Evolutionary conservation across 2,329 filamentous ascomycete species (phyloP).

Genomic region (Sporothrix protearum): DNA sequence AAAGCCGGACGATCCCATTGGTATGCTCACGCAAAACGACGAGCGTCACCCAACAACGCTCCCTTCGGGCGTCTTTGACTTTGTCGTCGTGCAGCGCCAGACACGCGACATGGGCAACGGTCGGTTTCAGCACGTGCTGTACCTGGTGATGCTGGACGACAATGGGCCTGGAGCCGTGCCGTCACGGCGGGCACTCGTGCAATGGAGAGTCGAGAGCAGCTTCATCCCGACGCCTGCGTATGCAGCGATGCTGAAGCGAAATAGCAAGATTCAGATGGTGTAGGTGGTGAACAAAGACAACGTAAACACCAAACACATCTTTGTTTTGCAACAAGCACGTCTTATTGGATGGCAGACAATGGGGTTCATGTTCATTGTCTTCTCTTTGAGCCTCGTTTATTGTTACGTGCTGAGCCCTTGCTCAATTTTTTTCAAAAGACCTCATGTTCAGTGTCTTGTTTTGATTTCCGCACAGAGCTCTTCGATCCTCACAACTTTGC

Average conservation of each 20-base stretch:
- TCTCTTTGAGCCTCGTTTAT: neutral
- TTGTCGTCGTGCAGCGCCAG: conserved; percentile 18
- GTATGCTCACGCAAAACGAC: conserved; percentile 15
- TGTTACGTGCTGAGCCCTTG: neutral
- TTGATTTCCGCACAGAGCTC: neutral
- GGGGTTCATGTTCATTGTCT: neutral
- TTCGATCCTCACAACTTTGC: neutral
- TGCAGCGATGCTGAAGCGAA: conserved; percentile 1
- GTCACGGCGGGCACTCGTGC: conserved; percentile 14
- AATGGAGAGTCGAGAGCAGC: conserved; percentile 15
- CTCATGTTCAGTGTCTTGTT: neutral
- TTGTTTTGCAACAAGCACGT: neutral
- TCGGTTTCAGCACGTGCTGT: neutral
- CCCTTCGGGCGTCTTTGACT: conserved; percentile 15
- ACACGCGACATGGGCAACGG: conserved; percentile 1
- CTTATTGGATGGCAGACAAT: neutral
- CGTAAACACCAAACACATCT: neutral
- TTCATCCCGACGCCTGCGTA: conserved; percentile 9
- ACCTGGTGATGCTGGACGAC: conserved; percentile 14
- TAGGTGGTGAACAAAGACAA: neutral
- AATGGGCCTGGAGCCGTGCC: neutral
- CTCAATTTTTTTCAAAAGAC: neutral
- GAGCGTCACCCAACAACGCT: conserved; percentile 16
- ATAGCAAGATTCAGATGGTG: conserved; percentile 9
- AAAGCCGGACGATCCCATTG: neutral